Evolutionary conservation across 2,329 filamentous ascomycete species (phyloP).

Genomic region (Dendrostoma leiphaemia): DNA sequence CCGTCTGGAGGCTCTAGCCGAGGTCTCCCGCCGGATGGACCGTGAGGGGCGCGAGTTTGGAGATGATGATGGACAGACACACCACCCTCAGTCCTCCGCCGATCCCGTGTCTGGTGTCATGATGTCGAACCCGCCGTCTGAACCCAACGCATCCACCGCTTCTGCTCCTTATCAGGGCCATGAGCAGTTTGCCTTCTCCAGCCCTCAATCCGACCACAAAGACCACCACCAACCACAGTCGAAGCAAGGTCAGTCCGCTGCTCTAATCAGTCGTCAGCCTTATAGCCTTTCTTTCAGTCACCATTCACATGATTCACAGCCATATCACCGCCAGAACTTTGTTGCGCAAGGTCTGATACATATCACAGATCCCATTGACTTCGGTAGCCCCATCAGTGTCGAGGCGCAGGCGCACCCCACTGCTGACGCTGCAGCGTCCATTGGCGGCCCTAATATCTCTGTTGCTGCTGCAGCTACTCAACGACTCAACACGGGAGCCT

Average conservation of each 20-base stretch:
- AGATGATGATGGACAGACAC: slow-evolving; percentile 48
- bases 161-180: slow-evolving; percentile 51
- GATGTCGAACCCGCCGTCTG: not conserved
- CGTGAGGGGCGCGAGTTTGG: slow-evolving; percentile 60
- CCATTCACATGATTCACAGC: no score
- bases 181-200: slow-evolving; percentile 56
- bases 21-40: slow-evolving; percentile 75
- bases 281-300: no score
- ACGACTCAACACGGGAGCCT: slow-evolving; percentile 47
- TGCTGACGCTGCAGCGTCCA: slow-evolving; percentile 32
- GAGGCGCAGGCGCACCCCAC: slow-evolving; percentile 52
- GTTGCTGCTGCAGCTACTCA: slow-evolving; percentile 57
- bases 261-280: not conserved
- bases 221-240: slow-evolving; percentile 33
- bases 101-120: slow-evolving; percentile 8
- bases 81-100: slow-evolving; percentile 33
- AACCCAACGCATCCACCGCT: slow-evolving; percentile 19
- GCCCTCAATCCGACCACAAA: slow-evolving; percentile 50
- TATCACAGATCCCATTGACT: slow-evolving; percentile 11
- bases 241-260: slow-evolving; percentile 34
- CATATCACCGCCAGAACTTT: no score
- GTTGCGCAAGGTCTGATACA: not conserved
- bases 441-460: slow-evolving; percentile 48
- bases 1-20: slow-evolving; percentile 80
- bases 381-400: slow-evolving; percentile 35